A percentile compares a stretch with the other conserved stretches of the same genome.
Conservation (phyloP, 2,329 filamentous ascomycete genomes). For the Cadophora luteo-olivacea region DNA sequence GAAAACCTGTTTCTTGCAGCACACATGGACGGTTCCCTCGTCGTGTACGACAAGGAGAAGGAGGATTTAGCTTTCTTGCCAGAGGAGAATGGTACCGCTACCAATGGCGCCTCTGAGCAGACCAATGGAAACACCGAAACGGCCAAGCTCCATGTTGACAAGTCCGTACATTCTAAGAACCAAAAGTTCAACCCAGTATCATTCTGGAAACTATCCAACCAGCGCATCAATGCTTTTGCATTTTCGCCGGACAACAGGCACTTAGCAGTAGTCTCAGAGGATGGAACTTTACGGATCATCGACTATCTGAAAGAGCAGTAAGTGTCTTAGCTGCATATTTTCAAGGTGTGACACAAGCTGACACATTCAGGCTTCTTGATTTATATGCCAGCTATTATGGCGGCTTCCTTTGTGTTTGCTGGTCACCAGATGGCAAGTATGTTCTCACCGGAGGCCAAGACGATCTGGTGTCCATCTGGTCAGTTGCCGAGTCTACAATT, state of each 20-base stretch:
- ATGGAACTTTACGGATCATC: constrained; percentile 87
- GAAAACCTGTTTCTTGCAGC: constrained; percentile 92
- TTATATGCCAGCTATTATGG: constrained; percentile 93
- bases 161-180: constrained; percentile 92
- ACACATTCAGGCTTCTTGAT: constrained; percentile 71
- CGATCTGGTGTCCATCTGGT: constrained; percentile 96
- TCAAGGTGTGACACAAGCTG: constrained; percentile 19
- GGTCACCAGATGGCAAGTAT: constrained; percentile 97
- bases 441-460: constrained; percentile 95
- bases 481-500: constrained; percentile 79
- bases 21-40: constrained; percentile 87
- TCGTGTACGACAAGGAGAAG: constrained; percentile 98
- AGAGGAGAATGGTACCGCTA: constrained; percentile 60
- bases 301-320: constrained; percentile 92
- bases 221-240: constrained; percentile 87
- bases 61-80: constrained; percentile 82
- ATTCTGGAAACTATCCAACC: constrained; percentile 90
- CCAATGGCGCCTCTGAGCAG: constrained; percentile 41
- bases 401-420: constrained; percentile 90
- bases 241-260: constrained; percentile 91
- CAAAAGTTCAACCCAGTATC: constrained; percentile 94
- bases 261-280: constrained; percentile 88
- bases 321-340: constrained; percentile 42
- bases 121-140: constrained; percentile 42
- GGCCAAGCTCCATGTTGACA: constrained; percentile 73